A percentile compares a stretch with the other conserved stretches of the same genome.
These are phyloP conservation scores for Pleodorina starrii DNA, from an alignment of 139 green algal species.

Conservation along the genomic window DNA sequence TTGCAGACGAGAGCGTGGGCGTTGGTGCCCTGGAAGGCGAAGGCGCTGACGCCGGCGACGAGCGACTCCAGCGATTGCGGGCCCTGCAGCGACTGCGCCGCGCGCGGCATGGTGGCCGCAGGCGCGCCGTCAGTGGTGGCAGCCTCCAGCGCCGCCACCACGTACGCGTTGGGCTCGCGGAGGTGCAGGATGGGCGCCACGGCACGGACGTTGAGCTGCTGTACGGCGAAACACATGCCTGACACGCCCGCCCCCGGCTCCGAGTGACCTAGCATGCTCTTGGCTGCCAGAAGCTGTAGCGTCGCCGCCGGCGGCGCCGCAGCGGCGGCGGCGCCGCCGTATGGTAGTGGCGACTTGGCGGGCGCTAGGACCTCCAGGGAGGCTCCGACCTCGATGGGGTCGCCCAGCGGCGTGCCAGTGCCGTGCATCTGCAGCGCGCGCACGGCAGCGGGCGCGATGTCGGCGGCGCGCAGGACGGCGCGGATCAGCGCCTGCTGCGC, in stretches of 20 bases:
- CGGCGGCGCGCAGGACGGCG: conserved; percentile 56
- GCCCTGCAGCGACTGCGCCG: conserved; percentile 1
- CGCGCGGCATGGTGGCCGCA: conserved; percentile 3
- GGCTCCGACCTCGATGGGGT: conserved; percentile 86
- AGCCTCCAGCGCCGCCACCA: conserved; percentile 55
- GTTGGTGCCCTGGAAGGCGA: conserved; percentile 90
- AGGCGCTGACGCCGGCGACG: conserved; percentile 73
- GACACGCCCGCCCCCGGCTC: conserved; percentile 82
- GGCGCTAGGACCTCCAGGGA: conserved; percentile 42
- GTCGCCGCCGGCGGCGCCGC: not conserved
- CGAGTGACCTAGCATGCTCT: conserved; percentile 80
- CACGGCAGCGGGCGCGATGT: conserved; percentile 20
- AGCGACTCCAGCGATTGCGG: not conserved
- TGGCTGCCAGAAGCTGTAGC: conserved; percentile 74
- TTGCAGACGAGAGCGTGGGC: conserved; percentile 55
- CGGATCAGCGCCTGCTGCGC: conserved; percentile 85
- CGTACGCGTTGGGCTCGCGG: conserved; percentile 75
- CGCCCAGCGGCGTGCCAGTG: conserved; percentile 85
- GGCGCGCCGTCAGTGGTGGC: not conserved
- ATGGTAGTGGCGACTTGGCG: not conserved
- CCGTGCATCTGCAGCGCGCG: conserved; percentile 80
- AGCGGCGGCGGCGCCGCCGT: not conserved
- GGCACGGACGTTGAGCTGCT: not conserved
- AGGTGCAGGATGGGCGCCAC: conserved; percentile 73
- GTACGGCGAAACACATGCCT: conserved; percentile 45